phyloP scores from a whole-genome alignment of 2,329 filamentous ascomycete genomes.

The Fusarium veterinarium region DNA sequence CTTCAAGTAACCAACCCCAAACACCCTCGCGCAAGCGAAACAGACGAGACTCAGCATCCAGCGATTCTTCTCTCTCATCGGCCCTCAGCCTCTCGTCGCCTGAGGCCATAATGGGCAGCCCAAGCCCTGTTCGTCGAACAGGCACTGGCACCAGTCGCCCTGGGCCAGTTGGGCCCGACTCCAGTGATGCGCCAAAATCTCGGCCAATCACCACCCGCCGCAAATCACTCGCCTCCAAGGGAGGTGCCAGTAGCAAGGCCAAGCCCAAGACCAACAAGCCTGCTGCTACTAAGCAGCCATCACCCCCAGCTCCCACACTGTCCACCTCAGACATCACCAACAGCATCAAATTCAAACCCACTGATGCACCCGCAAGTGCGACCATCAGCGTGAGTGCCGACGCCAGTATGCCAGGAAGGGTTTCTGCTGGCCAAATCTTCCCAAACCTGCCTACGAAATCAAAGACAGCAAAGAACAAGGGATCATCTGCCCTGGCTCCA shows the following conservation, averaged over 20 bases:
- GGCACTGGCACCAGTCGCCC: constrained; percentile 40
- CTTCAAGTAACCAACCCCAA: constrained; percentile 42
- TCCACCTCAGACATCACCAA: constrained; percentile 30
- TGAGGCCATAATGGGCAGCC: constrained; percentile 47
- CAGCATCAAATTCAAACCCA: constrained; percentile 1
- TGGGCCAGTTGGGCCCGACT: constrained; percentile 39
- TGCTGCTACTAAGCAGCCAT: constrained; percentile 51
- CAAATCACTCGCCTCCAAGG: constrained; percentile 54
- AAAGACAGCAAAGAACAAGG: constrained; percentile 46
- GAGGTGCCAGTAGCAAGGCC: constrained; percentile 46
- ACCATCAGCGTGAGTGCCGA: constrained; percentile 45
- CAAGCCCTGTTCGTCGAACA: constrained; percentile 46
- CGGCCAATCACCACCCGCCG: constrained; percentile 55
- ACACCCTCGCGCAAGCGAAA: constrained; percentile 53
- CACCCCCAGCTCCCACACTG: constrained; percentile 47
- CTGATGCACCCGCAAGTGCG: constrained; percentile 41
- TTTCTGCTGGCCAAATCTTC: constrained; percentile 49
- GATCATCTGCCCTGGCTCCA: constrained; percentile 35
- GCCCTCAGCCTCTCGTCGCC: constrained; percentile 55
- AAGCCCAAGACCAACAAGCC: constrained; percentile 49
- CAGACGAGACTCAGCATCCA: constrained; percentile 53
- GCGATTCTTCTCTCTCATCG: constrained; percentile 58
- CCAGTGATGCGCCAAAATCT: constrained; percentile 53
- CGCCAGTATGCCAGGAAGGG: constrained; percentile 56
- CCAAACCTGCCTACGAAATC: constrained; percentile 48